Conservation (phyloP, 108 stramenopile species). For the Nannochloropsis oceanica region DNA sequence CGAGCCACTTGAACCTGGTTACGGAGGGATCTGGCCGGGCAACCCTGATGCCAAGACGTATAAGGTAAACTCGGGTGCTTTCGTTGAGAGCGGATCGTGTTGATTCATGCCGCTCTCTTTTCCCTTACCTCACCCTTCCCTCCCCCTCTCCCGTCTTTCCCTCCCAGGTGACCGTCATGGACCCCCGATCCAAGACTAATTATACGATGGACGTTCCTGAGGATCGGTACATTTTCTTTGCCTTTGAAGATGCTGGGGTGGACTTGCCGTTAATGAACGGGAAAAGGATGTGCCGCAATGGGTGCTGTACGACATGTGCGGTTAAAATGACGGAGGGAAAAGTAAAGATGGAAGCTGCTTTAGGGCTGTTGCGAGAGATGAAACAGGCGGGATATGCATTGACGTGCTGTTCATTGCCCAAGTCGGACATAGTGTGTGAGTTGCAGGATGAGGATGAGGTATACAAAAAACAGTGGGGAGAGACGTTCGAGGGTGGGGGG, state of each 20-base stretch:
- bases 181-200: background rate
- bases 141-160: background rate
- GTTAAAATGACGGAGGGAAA: constrained; percentile 33
- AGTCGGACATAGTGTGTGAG: constrained; percentile 23
- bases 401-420: constrained; percentile 35
- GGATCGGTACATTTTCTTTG: constrained; percentile 37
- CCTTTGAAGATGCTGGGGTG: constrained; percentile 30
- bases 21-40: constrained; percentile 37
- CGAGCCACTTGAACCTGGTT: constrained; percentile 18
- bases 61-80: background rate
- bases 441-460: constrained; percentile 41
- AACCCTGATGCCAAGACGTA: constrained; percentile 32
- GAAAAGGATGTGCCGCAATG: constrained; percentile 38
- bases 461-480: constrained; percentile 38
- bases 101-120: no score
- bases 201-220: constrained; percentile 29
- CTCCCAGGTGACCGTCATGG: background rate
- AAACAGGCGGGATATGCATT: constrained; percentile 28
- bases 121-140: no score
- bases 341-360: constrained; percentile 32
- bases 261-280: constrained; percentile 35
- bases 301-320: constrained; percentile 41
- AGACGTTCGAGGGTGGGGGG: constrained; percentile 34
- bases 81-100: background rate
- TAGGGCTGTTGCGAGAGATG: constrained; percentile 38